A percentile compares a stretch with the other conserved stretches of the same genome.
Evolutionary conservation across 345 rosid species (phyloP).

Genomic region (Erysimum cheiranthoides): DNA sequence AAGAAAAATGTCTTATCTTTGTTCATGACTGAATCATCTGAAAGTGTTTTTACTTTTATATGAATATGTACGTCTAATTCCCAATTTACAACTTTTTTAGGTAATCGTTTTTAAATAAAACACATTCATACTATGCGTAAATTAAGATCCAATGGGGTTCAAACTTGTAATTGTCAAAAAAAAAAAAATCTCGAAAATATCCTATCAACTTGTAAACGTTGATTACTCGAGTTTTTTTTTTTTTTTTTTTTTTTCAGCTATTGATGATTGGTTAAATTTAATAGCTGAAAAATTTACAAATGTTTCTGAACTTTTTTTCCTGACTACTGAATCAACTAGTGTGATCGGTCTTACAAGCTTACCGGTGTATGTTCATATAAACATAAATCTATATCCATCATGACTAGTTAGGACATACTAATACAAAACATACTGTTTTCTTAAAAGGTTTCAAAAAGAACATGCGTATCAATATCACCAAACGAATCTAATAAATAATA

Average conservation of each 20-base stretch:
- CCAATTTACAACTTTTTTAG: not conserved
- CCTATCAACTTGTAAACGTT: not conserved
- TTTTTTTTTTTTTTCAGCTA: not conserved
- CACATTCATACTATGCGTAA: not conserved
- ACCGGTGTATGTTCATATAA: not conserved
- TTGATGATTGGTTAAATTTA: not conserved
- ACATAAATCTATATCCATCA: not conserved
- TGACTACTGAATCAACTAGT: not conserved
- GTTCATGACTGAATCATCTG: not conserved
- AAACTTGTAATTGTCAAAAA: not conserved
- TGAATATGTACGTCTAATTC: not conserved
- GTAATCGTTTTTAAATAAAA: not conserved
- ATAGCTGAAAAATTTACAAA: not conserved
- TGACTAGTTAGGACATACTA: not conserved
- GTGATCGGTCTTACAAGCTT: conserved; percentile 2
- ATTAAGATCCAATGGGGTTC: not conserved
- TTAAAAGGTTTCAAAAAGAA: conserved; percentile 5
- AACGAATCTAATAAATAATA: conserved; percentile 38
- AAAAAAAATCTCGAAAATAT: too few species aligned
- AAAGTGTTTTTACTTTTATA: not conserved
- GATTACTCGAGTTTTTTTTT: not conserved
- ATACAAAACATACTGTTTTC: conserved; percentile 8
- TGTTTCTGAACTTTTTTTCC: not conserved
- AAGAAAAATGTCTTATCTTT: not conserved
- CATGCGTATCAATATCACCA: conserved; percentile 44